These are phyloP conservation scores for Schwanniomyces yamadae DNA, from an alignment of 805 yeast genomes.

Conservation along the genomic window DNA sequence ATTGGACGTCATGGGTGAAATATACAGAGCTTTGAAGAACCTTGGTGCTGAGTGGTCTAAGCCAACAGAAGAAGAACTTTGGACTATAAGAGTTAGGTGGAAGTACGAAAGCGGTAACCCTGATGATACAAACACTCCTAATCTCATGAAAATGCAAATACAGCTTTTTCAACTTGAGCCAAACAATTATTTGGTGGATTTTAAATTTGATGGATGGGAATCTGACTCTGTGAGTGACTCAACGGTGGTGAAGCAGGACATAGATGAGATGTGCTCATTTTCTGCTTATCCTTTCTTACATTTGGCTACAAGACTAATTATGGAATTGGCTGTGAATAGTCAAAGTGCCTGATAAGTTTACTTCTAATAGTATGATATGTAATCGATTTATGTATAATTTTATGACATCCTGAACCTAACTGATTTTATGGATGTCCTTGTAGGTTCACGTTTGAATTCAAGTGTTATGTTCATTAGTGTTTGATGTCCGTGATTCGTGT, in stretches of 20 bases:
- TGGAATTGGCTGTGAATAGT: constrained; percentile 95
- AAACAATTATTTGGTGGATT: constrained; percentile 92
- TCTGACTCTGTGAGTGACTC: constrained; percentile 11
- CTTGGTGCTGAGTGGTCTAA: constrained; percentile 97
- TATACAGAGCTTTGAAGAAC: constrained; percentile 88
- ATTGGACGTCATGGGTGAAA: constrained; percentile 97
- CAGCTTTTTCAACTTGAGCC: constrained; percentile 95
- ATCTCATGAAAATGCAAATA: constrained; percentile 93
- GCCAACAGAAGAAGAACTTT: constrained; percentile 89
- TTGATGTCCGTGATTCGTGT: constrained; percentile 8
- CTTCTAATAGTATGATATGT: constrained; percentile 1
- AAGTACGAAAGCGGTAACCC: constrained; percentile 57
- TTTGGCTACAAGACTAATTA: constrained; percentile 84
- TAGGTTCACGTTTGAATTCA: too few species aligned
- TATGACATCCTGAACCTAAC: neutral
- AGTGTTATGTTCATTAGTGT: neutral
- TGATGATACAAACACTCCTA: constrained; percentile 49
- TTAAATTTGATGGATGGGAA: constrained; percentile 98
- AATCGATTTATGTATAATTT: constrained; percentile 2
- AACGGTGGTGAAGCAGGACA: constrained; percentile 33
- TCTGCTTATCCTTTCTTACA: constrained; percentile 95
- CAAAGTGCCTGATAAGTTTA: constrained; percentile 43
- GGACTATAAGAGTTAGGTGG: constrained; percentile 98
- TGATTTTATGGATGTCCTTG: too few species aligned
- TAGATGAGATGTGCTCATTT: constrained; percentile 81